Conservation (phyloP, 306 rosid species). For the Vicia sativa region DNA sequence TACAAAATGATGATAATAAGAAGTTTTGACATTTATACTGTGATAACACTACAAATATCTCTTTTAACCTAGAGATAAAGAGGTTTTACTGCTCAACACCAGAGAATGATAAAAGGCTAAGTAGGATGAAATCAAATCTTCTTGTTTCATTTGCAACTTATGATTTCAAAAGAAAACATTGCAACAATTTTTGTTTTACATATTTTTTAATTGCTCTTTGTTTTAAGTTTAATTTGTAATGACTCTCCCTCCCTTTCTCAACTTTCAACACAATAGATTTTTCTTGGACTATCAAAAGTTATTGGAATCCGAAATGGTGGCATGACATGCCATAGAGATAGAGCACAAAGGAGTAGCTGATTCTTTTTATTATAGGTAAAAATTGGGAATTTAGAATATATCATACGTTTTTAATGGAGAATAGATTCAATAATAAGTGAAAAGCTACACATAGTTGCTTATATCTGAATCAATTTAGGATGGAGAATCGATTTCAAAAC, state of each 20-base stretch:
- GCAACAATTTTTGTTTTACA: not conserved
- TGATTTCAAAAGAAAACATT: not conserved
- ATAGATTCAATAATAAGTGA: not conserved
- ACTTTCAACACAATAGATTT: not conserved
- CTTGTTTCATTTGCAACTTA: not conserved
- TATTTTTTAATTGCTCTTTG: not conserved
- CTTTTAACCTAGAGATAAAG: not conserved
- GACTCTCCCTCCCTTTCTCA: not conserved
- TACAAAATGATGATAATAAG: not conserved
- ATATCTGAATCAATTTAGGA: not conserved
- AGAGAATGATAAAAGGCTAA: not conserved
- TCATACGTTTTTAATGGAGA: not conserved
- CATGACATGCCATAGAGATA: no score
- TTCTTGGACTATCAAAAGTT: not conserved
- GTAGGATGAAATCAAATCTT: not conserved
- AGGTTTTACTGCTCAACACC: not conserved
- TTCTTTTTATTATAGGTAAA: not conserved
- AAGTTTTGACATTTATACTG: slow-evolving; percentile 8
- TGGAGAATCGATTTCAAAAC: not conserved
- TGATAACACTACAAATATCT: slow-evolving; percentile 9
- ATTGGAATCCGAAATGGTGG: slow-evolving; percentile 1
- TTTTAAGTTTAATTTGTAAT: not conserved
- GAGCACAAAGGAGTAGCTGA: not conserved
- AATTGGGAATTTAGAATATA: not conserved
- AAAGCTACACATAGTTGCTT: not conserved